Evolutionary conservation across 345 rosid genomes (phyloP).

Genomic region (Dipteronia dyeriana): DNA sequence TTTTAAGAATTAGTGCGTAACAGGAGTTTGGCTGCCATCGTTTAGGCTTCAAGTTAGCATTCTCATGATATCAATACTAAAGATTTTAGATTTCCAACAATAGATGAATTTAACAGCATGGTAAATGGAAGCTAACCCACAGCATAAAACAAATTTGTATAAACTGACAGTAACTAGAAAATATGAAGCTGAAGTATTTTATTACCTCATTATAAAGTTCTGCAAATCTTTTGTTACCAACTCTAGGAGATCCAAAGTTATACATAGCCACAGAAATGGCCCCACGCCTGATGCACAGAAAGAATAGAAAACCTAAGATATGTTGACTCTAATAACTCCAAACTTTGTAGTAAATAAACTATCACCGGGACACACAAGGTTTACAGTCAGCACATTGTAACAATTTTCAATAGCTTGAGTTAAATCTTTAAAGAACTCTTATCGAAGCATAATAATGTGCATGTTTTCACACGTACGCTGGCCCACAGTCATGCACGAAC

Average conservation of each 20-base stretch:
- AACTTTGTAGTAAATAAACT: not conserved
- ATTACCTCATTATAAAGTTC: slow-evolving; percentile 84
- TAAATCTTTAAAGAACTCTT: not conserved
- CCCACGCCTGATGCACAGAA: slow-evolving; percentile 49
- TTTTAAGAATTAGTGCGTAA: not conserved
- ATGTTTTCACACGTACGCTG: not conserved
- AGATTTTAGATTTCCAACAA: not conserved
- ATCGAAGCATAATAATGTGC: not conserved
- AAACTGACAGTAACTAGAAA: slow-evolving; percentile 12
- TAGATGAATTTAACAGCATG: not conserved
- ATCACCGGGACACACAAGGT: not conserved
- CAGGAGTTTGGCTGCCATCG: not conserved
- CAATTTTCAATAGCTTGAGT: not conserved
- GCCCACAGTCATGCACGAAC: not conserved
- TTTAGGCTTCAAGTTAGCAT: not conserved
- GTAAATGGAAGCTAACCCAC: slow-evolving; percentile 6
- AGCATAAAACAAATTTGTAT: not conserved
- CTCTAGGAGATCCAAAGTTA: slow-evolving; percentile 97
- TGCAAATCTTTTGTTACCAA: slow-evolving; percentile 87
- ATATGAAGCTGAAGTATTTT: slow-evolving; percentile 8
- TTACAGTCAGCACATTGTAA: not conserved
- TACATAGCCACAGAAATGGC: slow-evolving; percentile 82
- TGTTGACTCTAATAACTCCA: not conserved
- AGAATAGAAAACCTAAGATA: slow-evolving; percentile 10
- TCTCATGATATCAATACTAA: not conserved